These are phyloP conservation scores for Sanguinoderma infundibulare DNA, from an alignment of 1,284 basidiomycete genomes.

Conservation along the genomic window DNA sequence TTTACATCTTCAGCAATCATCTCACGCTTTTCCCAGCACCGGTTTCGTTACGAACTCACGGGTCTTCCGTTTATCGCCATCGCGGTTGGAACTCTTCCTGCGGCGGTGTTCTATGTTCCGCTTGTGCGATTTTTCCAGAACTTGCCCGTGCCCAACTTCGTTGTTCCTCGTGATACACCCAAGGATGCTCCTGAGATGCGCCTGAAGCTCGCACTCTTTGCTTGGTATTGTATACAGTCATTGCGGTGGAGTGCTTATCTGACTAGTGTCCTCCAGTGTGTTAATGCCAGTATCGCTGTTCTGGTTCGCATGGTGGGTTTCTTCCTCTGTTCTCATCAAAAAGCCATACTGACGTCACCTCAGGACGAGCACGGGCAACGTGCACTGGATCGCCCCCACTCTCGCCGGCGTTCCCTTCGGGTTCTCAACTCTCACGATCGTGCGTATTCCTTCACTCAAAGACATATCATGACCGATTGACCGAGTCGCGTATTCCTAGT, in stretches of 20 bases:
- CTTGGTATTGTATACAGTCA: conserved; percentile 12
- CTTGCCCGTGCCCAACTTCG: conserved; percentile 4
- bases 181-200: conserved; percentile 21
- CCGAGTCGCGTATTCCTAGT: too few species aligned
- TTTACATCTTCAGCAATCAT: not conserved
- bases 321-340: not conserved
- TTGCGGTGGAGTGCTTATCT: not conserved
- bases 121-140: conserved; percentile 11
- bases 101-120: conserved; percentile 2
- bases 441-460: not conserved
- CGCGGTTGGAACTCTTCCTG: conserved; percentile 10
- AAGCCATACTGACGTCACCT: too few species aligned
- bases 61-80: conserved; percentile 16
- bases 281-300: conserved; percentile 33
- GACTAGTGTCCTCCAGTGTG: conserved; percentile 8
- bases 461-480: too few species aligned
- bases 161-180: conserved; percentile 1
- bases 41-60: conserved; percentile 11
- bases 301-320: conserved; percentile 36
- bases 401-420: conserved; percentile 35
- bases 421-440: conserved; percentile 27
- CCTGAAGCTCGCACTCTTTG: conserved; percentile 22
- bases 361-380: conserved; percentile 33
- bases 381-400: conserved; percentile 33
- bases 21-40: conserved; percentile 1